A percentile compares a stretch with the other conserved stretches of the same genome.
These are phyloP conservation scores for Saccharomyces paradoxus DNA, from an alignment of 805 yeast species.

Conservation along the genomic window DNA sequence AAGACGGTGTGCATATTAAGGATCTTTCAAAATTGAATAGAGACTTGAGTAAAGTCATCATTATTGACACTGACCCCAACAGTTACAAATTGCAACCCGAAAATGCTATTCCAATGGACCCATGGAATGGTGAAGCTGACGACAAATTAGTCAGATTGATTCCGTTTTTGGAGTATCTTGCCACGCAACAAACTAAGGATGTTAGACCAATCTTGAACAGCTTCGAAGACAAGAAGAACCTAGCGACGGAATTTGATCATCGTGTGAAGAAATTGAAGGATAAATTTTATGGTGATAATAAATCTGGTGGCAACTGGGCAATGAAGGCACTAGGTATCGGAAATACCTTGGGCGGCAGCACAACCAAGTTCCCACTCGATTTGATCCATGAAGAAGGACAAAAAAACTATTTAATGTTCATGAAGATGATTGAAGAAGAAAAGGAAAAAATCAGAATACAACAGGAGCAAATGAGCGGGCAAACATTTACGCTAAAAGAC, in stretches of 20 bases:
- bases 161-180: constrained; percentile 90
- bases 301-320: constrained; percentile 42
- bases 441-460: constrained; percentile 52
- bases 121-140: constrained; percentile 83
- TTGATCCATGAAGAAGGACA: constrained; percentile 87
- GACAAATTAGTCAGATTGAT: constrained; percentile 73
- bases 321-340: constrained; percentile 56
- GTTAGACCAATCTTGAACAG: constrained; percentile 81
- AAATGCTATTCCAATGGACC: constrained; percentile 75
- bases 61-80: constrained; percentile 70
- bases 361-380: constrained; percentile 64
- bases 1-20: constrained; percentile 83
- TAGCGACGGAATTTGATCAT: constrained; percentile 70
- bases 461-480: constrained; percentile 74
- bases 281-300: constrained; percentile 53
- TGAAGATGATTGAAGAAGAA: constrained; percentile 77
- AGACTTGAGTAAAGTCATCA: constrained; percentile 72
- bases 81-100: constrained; percentile 81
- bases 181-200: constrained; percentile 76
- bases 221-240: constrained; percentile 54
- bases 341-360: constrained; percentile 11
- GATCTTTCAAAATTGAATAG: constrained; percentile 87
- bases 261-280: constrained; percentile 72
- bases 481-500: constrained; percentile 77
- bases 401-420: constrained; percentile 75